A percentile compares a stretch with the other conserved stretches of the same genome.
phyloP scores from a whole-genome alignment of 2,329 filamentous ascomycete genomes.

The Aspergillus spinulosporus region DNA sequence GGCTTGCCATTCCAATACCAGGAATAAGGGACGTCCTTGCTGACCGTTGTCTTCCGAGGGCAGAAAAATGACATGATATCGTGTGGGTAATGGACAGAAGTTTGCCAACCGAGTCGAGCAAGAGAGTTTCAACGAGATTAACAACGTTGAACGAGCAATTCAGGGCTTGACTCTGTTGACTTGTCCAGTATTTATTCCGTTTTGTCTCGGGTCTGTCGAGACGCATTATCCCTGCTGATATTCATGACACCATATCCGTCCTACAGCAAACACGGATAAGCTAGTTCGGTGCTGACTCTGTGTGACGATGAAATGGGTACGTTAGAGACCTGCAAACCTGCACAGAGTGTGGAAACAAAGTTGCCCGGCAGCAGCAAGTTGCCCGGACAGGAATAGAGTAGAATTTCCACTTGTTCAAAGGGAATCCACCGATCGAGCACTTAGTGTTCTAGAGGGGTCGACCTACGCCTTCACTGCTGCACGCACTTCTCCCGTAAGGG shows the following conservation, averaged over 20 bases:
- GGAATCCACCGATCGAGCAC: background rate
- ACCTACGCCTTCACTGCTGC: background rate
- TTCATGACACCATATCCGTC: slow-evolving; percentile 1
- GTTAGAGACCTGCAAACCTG: background rate
- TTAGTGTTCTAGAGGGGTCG: background rate
- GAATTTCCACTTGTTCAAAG: background rate
- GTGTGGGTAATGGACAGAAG: background rate
- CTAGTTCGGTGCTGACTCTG: slow-evolving; percentile 5
- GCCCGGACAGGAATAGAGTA: background rate
- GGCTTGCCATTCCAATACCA: slow-evolving; percentile 30
- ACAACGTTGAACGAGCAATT: too few relatives aligned
- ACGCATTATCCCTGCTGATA: background rate
- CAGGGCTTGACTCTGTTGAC: slow-evolving; percentile 1
- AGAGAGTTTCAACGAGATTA: background rate
- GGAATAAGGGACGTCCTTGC: slow-evolving; percentile 20
- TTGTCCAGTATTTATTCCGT: slow-evolving; percentile 7
- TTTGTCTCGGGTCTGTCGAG: background rate
- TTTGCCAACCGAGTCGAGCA: background rate
- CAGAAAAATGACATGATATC: slow-evolving; percentile 11
- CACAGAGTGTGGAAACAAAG: background rate
- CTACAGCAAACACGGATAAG: slow-evolving; percentile 3
- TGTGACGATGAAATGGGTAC: background rate
- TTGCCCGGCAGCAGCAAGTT: background rate
- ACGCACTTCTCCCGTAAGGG: slow-evolving; percentile 5
- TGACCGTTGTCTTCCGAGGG: background rate